A percentile compares a stretch with the other conserved stretches of the same genome.
phyloP scores from a whole-genome alignment of 768 basidiomycete species.

The Leccinum uliginosum region DNA sequence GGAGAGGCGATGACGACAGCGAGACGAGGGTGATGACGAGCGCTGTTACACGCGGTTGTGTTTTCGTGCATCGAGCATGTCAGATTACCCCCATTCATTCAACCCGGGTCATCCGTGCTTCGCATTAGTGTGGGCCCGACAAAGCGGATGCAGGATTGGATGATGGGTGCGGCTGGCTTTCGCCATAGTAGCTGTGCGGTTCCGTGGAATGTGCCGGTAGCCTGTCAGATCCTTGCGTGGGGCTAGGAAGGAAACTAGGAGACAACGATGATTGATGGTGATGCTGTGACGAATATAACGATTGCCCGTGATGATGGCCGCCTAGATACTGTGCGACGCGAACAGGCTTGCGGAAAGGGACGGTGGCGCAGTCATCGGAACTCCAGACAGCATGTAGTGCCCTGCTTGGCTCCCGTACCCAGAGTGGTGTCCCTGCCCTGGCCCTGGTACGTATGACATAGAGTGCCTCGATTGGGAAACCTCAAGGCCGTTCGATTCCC shows the following conservation, averaged over 20 bases:
- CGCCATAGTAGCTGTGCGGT: conserved; percentile 29
- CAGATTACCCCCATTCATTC: too few relatives aligned
- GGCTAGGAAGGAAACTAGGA: conserved; percentile 28
- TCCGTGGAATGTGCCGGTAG: conserved; percentile 25
- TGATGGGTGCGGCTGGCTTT: conserved; percentile 25
- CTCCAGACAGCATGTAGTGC: conserved; percentile 31
- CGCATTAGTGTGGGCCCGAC: conserved; percentile 28
- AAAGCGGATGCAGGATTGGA: conserved; percentile 26
- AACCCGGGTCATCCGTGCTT: background rate
- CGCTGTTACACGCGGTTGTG: too few relatives aligned
- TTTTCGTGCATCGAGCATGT: too few relatives aligned
- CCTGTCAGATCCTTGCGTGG: conserved; percentile 28
- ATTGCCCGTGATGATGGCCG: conserved; percentile 25
- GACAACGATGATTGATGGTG: conserved; percentile 29
- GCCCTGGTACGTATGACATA: conserved; percentile 37
- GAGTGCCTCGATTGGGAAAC: conserved; percentile 33
- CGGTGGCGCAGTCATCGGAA: conserved; percentile 52
- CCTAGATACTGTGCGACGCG: conserved; percentile 23
- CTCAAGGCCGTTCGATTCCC: conserved; percentile 21
- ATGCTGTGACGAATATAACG: conserved; percentile 30
- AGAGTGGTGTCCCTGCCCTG: conserved; percentile 41
- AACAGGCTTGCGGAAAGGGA: conserved; percentile 41
- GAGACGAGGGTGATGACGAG: too few relatives aligned
- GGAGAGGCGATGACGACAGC: too few relatives aligned
- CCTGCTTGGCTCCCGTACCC: conserved; percentile 25